A percentile compares a stretch with the other conserved stretches of the same genome.
These are phyloP conservation scores for Umbelopsis ramanniana DNA, from an alignment of 192 early-diverging fungal species.

Conservation along the genomic window DNA sequence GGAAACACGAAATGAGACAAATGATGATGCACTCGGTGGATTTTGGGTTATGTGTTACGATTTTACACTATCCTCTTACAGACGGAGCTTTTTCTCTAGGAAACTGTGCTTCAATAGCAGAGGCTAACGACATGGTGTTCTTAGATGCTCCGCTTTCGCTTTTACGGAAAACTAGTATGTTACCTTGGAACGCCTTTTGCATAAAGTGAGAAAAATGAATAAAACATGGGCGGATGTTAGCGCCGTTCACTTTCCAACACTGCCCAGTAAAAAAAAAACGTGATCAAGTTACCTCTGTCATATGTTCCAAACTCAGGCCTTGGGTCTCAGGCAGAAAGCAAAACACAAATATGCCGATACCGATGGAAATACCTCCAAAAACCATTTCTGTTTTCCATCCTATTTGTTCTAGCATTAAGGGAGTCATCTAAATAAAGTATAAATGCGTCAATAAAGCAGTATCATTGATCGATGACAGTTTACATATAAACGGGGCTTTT, in stretches of 20 bases:
- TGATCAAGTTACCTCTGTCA: conserved; percentile 66
- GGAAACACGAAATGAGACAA: neutral
- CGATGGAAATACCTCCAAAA: conserved; percentile 64
- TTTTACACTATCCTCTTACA: neutral
- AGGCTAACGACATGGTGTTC: neutral
- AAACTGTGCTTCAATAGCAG: conserved; percentile 21
- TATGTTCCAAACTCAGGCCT: conserved; percentile 79
- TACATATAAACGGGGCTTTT: neutral
- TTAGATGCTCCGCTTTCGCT: neutral
- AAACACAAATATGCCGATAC: conserved; percentile 59
- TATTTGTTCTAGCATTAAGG: conserved; percentile 34
- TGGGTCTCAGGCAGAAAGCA: conserved; percentile 82
- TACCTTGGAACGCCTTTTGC: conserved; percentile 14
- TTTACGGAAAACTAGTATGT: neutral
- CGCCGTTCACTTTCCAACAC: neutral
- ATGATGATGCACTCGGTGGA: conserved; percentile 9
- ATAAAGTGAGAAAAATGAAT: no score
- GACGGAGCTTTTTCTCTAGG: conserved; percentile 16
- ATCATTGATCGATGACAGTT: conserved; percentile 61
- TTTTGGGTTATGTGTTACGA: neutral
- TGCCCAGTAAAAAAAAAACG: neutral
- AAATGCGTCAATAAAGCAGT: neutral
- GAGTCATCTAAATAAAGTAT: neutral
- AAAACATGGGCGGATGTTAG: neutral
- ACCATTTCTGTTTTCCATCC: conserved; percentile 66